These are phyloP conservation scores for Rosellinia necatrix DNA, from an alignment of 2,329 filamentous ascomycete species.

Conservation along the genomic window DNA sequence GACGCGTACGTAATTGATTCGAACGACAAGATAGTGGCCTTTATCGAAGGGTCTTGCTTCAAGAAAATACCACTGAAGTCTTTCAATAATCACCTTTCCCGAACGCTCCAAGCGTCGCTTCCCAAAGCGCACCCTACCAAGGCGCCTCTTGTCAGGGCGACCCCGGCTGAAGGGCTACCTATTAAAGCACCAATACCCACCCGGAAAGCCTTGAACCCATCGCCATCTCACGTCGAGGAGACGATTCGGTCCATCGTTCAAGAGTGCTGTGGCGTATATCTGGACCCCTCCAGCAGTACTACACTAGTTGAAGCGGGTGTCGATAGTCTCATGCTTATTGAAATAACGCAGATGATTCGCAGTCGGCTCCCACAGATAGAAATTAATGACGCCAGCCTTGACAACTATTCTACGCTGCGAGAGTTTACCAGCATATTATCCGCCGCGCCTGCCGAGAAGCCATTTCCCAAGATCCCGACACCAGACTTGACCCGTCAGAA, in stretches of 20 bases:
- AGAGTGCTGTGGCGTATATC: constrained; percentile 1
- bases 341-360: constrained; percentile 27
- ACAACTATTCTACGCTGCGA: constrained; percentile 15
- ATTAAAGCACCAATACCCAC: too few species aligned
- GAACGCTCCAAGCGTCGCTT: neutral
- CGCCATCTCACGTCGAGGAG: neutral
- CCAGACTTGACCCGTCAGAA: neutral
- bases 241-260: constrained; percentile 4
- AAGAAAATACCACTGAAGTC: constrained; percentile 37
- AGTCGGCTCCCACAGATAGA: constrained; percentile 4
- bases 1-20: constrained; percentile 36
- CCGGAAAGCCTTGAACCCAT: neutral
- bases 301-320: constrained; percentile 33
- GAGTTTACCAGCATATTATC: constrained; percentile 3
- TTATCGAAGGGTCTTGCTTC: constrained; percentile 38
- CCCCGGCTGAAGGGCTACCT: too few species aligned
- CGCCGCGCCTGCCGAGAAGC: constrained; percentile 2
- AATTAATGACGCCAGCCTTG: constrained; percentile 11
- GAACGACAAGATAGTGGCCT: constrained; percentile 30
- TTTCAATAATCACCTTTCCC: constrained; percentile 40
- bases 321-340: constrained; percentile 37
- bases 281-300: neutral
- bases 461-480: neutral
- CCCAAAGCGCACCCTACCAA: neutral
- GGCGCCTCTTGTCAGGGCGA: too few species aligned